Percentiles rank a stretch among this genome's conserved stretches.
These are phyloP conservation scores for Jaapia argillacea DNA, from an alignment of 768 basidiomycete species.

Conservation along the genomic window DNA sequence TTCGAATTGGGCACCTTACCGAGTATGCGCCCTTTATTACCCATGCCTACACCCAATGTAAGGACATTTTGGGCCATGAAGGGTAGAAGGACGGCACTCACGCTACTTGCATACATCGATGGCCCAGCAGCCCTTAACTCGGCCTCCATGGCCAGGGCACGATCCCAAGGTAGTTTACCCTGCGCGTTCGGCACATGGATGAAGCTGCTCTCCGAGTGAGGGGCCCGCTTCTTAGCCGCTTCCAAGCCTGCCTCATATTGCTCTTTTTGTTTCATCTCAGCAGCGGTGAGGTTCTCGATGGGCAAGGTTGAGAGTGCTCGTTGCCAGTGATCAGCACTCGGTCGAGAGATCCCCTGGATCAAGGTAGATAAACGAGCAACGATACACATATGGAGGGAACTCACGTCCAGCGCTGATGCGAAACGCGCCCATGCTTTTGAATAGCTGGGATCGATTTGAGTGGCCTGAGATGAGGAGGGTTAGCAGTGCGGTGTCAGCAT, in stretches of 20 bases:
- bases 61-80: background rate
- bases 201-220: too few species aligned
- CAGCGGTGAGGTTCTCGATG: constrained; percentile 7
- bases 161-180: constrained; percentile 11
- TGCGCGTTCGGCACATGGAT: too few species aligned
- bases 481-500: too few species aligned
- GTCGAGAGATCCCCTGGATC: background rate
- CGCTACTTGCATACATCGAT: constrained; percentile 1
- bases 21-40: constrained; percentile 11
- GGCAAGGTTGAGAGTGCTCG: constrained; percentile 5
- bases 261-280: constrained; percentile 10
- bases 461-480: constrained; percentile 12
- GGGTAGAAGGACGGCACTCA: background rate
- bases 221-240: constrained; percentile 4
- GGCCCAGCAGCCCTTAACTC: constrained; percentile 4
- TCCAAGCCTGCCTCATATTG: constrained; percentile 12
- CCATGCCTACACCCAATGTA: constrained; percentile 12
- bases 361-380: background rate
- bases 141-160: constrained; percentile 11
- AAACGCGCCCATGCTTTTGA: constrained; percentile 16
- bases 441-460: constrained; percentile 12
- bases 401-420: constrained; percentile 10
- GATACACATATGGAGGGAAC: background rate
- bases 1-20: background rate
- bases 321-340: background rate